Conservation (phyloP, 305 asterid species). For the Rubia occidens region DNA sequence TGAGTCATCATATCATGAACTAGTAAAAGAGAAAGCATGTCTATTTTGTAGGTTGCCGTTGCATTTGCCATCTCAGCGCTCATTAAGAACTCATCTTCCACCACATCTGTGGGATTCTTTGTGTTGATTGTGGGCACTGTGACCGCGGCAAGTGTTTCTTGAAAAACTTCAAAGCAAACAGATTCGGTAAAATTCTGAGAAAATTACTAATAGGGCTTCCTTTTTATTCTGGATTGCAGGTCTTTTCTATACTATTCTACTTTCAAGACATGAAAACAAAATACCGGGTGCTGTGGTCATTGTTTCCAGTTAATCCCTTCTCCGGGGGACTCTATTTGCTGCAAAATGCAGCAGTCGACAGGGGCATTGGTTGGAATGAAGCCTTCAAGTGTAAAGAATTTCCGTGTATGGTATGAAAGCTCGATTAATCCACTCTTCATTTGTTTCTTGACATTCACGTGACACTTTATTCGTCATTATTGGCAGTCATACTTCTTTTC, state of each 20-base stretch:
- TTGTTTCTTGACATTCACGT: not conserved
- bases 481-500: slow-evolving; percentile 53
- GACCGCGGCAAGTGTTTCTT: slow-evolving; percentile 52
- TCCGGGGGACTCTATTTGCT: slow-evolving; percentile 60
- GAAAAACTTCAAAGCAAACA: not conserved
- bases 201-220: slow-evolving; percentile 7
- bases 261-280: slow-evolving; percentile 20
- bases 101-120: slow-evolving; percentile 50
- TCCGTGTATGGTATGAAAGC: slow-evolving; percentile 47
- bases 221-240: slow-evolving; percentile 46
- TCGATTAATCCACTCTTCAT: not conserved
- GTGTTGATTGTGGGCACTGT: slow-evolving; percentile 62
- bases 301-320: slow-evolving; percentile 86
- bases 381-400: slow-evolving; percentile 45
- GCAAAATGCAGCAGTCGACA: slow-evolving; percentile 30
- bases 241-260: slow-evolving; percentile 44
- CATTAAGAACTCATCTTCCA: slow-evolving; percentile 28
- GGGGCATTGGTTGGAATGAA: slow-evolving; percentile 66
- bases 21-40: not conserved
- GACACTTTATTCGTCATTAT: not conserved
- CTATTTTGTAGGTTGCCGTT: slow-evolving; percentile 25
- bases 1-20: not conserved
- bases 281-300: slow-evolving; percentile 56
- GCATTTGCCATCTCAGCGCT: slow-evolving; percentile 31
- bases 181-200: slow-evolving; percentile 20